These are phyloP conservation scores for Hymenoscyphus linearis DNA, from an alignment of 2,329 filamentous ascomycete genomes.

Conservation along the genomic window DNA sequence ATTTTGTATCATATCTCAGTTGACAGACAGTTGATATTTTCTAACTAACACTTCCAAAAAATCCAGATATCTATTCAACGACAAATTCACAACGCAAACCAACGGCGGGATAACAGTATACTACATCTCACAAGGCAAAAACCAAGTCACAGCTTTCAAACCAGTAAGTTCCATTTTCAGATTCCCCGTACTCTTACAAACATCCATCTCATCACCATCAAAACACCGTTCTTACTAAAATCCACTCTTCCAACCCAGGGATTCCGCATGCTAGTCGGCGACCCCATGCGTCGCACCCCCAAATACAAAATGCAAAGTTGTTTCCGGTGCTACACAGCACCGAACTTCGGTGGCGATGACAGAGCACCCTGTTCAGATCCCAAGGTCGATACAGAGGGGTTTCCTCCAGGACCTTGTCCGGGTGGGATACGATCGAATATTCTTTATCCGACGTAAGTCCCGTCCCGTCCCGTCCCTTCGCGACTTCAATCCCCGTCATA, in stretches of 20 bases:
- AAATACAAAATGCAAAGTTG: slow-evolving; percentile 14
- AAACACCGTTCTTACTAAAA: too few relatives aligned
- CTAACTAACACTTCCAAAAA: too few relatives aligned
- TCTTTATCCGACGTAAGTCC: slow-evolving; percentile 41
- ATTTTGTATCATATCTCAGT: too few relatives aligned
- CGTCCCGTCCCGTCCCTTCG: not conserved
- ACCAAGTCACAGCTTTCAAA: slow-evolving; percentile 17
- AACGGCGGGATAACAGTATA: slow-evolving; percentile 11
- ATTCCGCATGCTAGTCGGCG: slow-evolving; percentile 17
- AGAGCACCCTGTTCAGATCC: slow-evolving; percentile 46
- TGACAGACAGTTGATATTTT: too few relatives aligned
- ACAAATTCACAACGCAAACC: slow-evolving; percentile 14
- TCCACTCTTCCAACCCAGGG: slow-evolving; percentile 3
- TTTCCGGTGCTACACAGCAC: slow-evolving; percentile 14
- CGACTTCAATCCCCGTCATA: not conserved
- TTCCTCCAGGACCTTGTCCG: slow-evolving; percentile 50
- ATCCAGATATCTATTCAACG: slow-evolving; percentile 8
- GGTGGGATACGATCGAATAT: slow-evolving; percentile 47
- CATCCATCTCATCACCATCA: too few relatives aligned
- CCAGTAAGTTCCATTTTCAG: slow-evolving; percentile 6
- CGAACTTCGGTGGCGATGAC: slow-evolving; percentile 14
- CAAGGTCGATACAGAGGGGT: slow-evolving; percentile 39
- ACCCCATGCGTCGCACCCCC: slow-evolving; percentile 6
- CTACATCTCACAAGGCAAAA: slow-evolving; percentile 10
- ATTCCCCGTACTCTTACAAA: too few relatives aligned